Conservation (phyloP, 176 grass and related monocot genomes). For the maize (Zea mays) region DNA sequence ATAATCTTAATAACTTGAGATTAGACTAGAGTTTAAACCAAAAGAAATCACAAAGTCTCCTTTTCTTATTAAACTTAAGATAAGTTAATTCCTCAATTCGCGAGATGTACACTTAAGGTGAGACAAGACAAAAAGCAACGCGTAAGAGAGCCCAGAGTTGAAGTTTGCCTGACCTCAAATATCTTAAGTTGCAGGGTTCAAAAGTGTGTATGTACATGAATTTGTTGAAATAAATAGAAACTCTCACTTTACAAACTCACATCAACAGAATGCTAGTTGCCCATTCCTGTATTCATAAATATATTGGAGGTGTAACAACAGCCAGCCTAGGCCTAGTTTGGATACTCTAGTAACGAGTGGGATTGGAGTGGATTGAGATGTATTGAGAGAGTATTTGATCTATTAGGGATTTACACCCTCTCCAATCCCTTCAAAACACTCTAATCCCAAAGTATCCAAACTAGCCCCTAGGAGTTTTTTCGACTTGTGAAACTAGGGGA, state of each 20-base stretch:
- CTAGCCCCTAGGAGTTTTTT: slow-evolving; percentile 39
- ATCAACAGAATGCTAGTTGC: slow-evolving; percentile 41
- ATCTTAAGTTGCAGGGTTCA: neutral
- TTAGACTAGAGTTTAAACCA: too few relatives aligned
- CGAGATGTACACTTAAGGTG: too few relatives aligned
- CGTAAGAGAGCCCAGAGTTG: neutral
- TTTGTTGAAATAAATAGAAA: slow-evolving; percentile 40
- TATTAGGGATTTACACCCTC: too few relatives aligned
- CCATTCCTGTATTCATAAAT: slow-evolving; percentile 49
- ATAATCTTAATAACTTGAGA: too few relatives aligned
- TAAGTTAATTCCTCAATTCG: too few relatives aligned
- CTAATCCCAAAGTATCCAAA: too few relatives aligned
- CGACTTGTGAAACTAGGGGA: slow-evolving; percentile 41
- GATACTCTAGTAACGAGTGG: too few relatives aligned
- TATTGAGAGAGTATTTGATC: too few relatives aligned
- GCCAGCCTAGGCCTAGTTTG: slow-evolving; percentile 51
- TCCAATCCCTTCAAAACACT: too few relatives aligned
- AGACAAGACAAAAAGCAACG: neutral
- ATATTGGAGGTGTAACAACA: slow-evolving; percentile 50
- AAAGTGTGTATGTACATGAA: slow-evolving; percentile 59
- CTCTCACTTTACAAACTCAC: slow-evolving; percentile 56
- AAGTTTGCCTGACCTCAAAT: neutral
- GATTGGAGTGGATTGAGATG: too few relatives aligned
- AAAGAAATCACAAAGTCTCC: too few relatives aligned
- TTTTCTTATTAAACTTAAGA: too few relatives aligned